These are phyloP conservation scores for Limnanthes douglasii DNA, from an alignment of 345 rosid genomes.

Conservation along the genomic window DNA sequence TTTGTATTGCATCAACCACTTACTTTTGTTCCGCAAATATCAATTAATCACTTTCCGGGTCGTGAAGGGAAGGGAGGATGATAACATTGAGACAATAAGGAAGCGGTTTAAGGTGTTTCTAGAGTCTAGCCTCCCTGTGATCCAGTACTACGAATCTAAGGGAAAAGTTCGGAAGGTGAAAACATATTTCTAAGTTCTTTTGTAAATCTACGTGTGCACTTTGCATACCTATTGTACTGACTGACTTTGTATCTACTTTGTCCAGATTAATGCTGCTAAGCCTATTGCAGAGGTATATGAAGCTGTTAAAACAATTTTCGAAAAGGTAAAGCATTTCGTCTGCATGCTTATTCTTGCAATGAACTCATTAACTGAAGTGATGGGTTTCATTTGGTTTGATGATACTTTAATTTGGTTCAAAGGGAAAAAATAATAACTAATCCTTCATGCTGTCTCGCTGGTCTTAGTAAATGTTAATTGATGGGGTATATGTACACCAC, in stretches of 20 bases:
- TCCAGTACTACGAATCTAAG: constrained; percentile 35
- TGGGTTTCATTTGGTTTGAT: no score
- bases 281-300: constrained; percentile 53
- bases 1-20: not conserved
- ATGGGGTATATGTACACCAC: no score
- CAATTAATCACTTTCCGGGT: constrained; percentile 1
- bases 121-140: constrained; percentile 61
- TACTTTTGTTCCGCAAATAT: not conserved
- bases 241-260: constrained; percentile 8
- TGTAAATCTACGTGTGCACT: not conserved
- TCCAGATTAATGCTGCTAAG: constrained; percentile 63
- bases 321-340: constrained; percentile 69
- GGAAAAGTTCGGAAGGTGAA: constrained; percentile 56
- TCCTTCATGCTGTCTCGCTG: no score
- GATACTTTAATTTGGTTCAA: no score
- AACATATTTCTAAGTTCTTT: not conserved
- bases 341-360: no score
- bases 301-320: constrained; percentile 38
- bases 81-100: constrained; percentile 55
- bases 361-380: no score
- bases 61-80: constrained; percentile 70
- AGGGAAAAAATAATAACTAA: no score
- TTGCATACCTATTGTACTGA: not conserved
- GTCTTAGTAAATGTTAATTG: no score
- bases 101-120: constrained; percentile 58